These are phyloP conservation scores for Bacidia rubella DNA, from an alignment of 495 filamentous ascomycete species.

Conservation along the genomic window DNA sequence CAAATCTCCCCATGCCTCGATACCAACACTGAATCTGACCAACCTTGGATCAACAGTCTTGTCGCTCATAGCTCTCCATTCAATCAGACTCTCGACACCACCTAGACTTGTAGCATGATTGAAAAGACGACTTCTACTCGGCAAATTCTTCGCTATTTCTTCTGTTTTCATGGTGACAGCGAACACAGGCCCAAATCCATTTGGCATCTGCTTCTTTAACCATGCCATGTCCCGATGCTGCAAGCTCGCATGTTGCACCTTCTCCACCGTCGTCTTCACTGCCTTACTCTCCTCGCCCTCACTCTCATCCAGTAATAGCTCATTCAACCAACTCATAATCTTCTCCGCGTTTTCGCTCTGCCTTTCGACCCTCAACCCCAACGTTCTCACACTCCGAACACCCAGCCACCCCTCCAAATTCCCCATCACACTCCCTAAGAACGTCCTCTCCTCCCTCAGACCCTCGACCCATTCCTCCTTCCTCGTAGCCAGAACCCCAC, in stretches of 20 bases:
- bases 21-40: conserved; percentile 69
- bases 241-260: conserved; percentile 63
- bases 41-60: conserved; percentile 53
- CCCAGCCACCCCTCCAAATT: conserved; percentile 87
- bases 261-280: conserved; percentile 39
- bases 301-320: conserved; percentile 25
- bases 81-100: conserved; percentile 86
- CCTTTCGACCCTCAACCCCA: conserved; percentile 66
- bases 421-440: conserved; percentile 78
- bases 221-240: conserved; percentile 55
- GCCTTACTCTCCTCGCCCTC: conserved; percentile 25
- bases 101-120: conserved; percentile 91
- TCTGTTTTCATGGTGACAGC: conserved; percentile 49
- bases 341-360: conserved; percentile 54
- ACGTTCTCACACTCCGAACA: conserved; percentile 67
- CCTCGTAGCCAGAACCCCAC: conserved; percentile 61
- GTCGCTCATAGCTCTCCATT: conserved; percentile 78
- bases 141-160: conserved; percentile 50
- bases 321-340: conserved; percentile 59
- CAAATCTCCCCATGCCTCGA: conserved; percentile 82
- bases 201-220: conserved; percentile 82
- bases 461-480: conserved; percentile 40
- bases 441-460: conserved; percentile 51
- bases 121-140: conserved; percentile 67
- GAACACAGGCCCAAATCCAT: conserved; percentile 83